Percentiles rank a stretch among this genome's conserved stretches.
These are phyloP conservation scores for Coniochaeta sp. DNA, from an alignment of 2,329 filamentous ascomycete genomes.

Conservation along the genomic window DNA sequence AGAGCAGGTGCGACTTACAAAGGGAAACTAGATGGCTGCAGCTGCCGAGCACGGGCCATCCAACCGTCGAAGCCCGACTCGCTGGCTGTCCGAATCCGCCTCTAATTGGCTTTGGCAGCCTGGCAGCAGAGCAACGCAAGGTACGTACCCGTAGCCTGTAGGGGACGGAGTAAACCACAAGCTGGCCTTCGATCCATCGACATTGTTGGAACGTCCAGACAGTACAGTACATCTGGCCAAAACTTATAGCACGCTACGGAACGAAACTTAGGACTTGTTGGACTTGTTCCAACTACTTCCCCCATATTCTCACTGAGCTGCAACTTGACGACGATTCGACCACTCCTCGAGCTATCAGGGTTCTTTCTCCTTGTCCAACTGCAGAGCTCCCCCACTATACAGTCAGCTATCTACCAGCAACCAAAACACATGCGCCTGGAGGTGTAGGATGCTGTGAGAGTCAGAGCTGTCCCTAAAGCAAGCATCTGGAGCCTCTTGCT, in stretches of 20 bases:
- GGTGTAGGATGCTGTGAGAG: neutral
- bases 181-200: neutral
- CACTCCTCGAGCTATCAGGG: neutral
- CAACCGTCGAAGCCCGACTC: neutral
- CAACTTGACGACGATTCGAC: neutral
- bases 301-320: neutral
- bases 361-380: neutral
- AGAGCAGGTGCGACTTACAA: neutral
- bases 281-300: neutral
- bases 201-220: neutral
- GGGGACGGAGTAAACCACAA: neutral
- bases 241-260: neutral
- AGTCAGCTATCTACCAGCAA: neutral
- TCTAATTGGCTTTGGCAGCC: neutral
- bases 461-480: slow-evolving; percentile 3
- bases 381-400: neutral
- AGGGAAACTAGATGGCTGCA: too few species aligned
- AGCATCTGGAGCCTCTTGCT: neutral
- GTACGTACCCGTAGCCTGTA: neutral
- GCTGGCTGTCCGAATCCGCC: neutral
- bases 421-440: neutral
- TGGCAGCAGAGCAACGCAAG: neutral
- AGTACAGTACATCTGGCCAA: neutral
- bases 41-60: neutral
- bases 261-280: neutral